Conservation (phyloP, 495 filamentous ascomycete genomes). For the Rostrohypoxylon terebratum region DNA sequence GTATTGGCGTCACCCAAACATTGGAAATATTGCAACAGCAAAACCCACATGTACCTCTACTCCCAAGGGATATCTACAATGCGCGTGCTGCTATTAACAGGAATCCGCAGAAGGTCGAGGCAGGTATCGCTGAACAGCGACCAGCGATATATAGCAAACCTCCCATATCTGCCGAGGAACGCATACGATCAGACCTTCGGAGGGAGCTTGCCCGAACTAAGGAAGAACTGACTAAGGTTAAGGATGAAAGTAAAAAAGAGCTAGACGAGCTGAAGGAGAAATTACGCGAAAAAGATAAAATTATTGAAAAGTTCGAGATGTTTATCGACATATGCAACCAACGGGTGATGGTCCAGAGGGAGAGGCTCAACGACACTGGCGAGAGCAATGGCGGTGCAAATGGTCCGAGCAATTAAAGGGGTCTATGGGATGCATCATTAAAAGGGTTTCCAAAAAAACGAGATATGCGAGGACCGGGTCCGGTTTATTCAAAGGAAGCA, state of each 20-base stretch:
- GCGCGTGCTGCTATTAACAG: constrained; percentile 68
- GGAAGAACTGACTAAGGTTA: constrained; percentile 61
- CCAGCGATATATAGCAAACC: constrained; percentile 69
- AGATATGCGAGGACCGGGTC: constrained; percentile 28
- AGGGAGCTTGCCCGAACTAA: constrained; percentile 62
- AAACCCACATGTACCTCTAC: constrained; percentile 64
- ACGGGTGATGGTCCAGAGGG: constrained; percentile 65
- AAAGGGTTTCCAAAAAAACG: constrained; percentile 38
- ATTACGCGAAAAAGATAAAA: constrained; percentile 63
- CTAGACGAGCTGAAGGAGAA: constrained; percentile 62
- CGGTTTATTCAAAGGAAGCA: constrained; percentile 42
- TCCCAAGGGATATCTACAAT: constrained; percentile 69
- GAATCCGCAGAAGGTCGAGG: constrained; percentile 66
- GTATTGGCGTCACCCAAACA: constrained; percentile 66
- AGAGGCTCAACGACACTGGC: constrained; percentile 52
- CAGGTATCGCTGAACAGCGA: constrained; percentile 62
- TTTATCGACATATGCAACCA: constrained; percentile 71
- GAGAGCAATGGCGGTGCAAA: constrained; percentile 39
- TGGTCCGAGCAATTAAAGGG: constrained; percentile 38
- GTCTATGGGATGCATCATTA: constrained; percentile 30
- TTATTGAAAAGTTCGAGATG: constrained; percentile 68
- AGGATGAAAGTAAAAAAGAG: constrained; percentile 60
- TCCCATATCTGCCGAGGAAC: constrained; percentile 66
- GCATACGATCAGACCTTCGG: constrained; percentile 65
- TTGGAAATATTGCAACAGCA: constrained; percentile 67